Conservation (phyloP, 2,329 filamentous ascomycete species). For the Cadophora gregata region DNA sequence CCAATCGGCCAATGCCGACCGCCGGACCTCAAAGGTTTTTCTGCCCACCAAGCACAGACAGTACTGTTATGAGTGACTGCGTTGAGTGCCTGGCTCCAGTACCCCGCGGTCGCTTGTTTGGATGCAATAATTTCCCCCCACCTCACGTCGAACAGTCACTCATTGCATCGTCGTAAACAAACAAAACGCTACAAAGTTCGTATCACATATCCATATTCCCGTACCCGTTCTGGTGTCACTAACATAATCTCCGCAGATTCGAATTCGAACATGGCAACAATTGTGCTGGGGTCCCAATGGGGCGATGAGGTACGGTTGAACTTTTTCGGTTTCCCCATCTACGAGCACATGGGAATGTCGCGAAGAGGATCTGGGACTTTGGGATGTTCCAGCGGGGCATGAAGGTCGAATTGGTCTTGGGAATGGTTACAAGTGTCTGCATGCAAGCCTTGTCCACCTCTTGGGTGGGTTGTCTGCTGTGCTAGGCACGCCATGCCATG, state of each 20-base stretch:
- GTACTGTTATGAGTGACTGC: background rate
- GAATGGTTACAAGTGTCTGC: background rate
- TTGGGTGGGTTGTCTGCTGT: background rate
- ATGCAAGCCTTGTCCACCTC: background rate
- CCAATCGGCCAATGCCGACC: background rate
- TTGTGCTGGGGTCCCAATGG: constrained; percentile 20
- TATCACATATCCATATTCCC: background rate
- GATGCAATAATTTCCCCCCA: background rate
- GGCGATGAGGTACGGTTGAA: constrained; percentile 18
- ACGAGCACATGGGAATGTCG: background rate
- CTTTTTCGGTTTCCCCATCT: background rate
- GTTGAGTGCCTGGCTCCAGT: background rate
- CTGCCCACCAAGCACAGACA: background rate
- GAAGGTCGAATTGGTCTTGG: background rate
- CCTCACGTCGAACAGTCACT: background rate
- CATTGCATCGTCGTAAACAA: background rate
- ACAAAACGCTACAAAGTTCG: background rate
- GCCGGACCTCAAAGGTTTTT: background rate
- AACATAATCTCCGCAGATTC: background rate
- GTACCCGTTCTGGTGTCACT: background rate
- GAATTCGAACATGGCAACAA: constrained; percentile 15
- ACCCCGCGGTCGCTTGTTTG: background rate
- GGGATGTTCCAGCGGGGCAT: background rate
- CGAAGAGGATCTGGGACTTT: too few relatives aligned
- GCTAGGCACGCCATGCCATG: background rate